Base-by-base conservation (phyloP, 768 basidiomycete genomes). In the Royoungia palumana region DNA sequence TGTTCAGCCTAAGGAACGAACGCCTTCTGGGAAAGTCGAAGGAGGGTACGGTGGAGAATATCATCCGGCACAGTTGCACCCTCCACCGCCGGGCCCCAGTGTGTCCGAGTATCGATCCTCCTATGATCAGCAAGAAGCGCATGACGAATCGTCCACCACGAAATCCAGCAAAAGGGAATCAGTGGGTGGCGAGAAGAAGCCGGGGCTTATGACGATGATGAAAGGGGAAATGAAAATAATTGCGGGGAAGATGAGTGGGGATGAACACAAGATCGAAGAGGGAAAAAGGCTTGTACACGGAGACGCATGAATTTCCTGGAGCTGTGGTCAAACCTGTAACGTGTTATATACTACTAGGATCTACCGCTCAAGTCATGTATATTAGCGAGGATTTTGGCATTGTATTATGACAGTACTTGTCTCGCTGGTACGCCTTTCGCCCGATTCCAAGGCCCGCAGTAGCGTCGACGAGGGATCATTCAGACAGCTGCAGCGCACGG, bases 191-290 rank as follows among this genome's bases (percentile, higher is more conserved):
- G 57, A 53, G 41, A 65, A 57, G 50, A 69, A 55, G 45, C 56
- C 56, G 22, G 56, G 56, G 19, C 61, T 70, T 34, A 44, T 71
- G 43, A 51, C 58, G 11, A 55, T 63, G 55, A 51, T 70, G 0
- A 70, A 61, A 44, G 68, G 70, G 2, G 68, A 69, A 50, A 69
- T 66, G 48, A 70, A 63, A 48, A 53, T 69, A 20, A 40, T 70
- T 6, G 61, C 60, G 16, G 68, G 68, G 21, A 63, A 60, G 39
- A 43, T 70, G 50, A 60, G 61, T 2, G 46, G 67, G 10, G 60
- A 71, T 10, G 61, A 58, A 2, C 53, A 49, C 8, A 63, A 66
- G 35, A 53, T 70, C 5, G 63, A 62, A 28, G 56, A 60, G 40
- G 68, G 69, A 4, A 63, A 49, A 44, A 55, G 44, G 43, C 47